A percentile compares a stretch with the other conserved stretches of the same genome.
These are phyloP conservation scores for Candida wancherniae DNA, from an alignment of 805 yeast genomes.

Conservation along the genomic window DNA sequence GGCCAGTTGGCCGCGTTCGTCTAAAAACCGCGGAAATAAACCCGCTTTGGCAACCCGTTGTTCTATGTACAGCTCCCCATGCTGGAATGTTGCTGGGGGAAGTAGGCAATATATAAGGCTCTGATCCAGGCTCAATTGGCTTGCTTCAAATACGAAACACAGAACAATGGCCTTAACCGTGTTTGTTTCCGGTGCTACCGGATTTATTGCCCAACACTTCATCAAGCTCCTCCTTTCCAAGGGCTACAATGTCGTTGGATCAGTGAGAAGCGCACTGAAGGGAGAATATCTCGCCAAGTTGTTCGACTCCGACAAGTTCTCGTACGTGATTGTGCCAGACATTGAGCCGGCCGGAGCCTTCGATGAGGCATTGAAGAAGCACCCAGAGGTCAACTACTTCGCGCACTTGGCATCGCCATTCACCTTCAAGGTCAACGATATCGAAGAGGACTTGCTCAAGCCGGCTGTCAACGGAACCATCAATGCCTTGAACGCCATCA, in stretches of 20 bases:
- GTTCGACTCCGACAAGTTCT: slow-evolving; percentile 29
- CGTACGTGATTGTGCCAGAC: slow-evolving; percentile 45
- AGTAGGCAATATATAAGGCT: no score
- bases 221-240: slow-evolving; percentile 18
- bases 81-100: no score
- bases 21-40: no score
- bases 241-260: slow-evolving; percentile 22
- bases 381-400: slow-evolving; percentile 49
- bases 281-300: slow-evolving; percentile 20
- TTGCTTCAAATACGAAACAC: no score
- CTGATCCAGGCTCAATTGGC: no score
- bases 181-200: slow-evolving; percentile 29
- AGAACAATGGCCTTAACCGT: slow-evolving; percentile 11
- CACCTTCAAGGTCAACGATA: slow-evolving; percentile 37
- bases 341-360: slow-evolving; percentile 42
- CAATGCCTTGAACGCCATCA: slow-evolving; percentile 11
- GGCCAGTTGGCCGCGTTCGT: no score
- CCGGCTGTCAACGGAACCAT: slow-evolving; percentile 43
- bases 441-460: slow-evolving; percentile 46
- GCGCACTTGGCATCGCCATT: slow-evolving; percentile 62
- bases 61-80: no score
- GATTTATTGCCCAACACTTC: slow-evolving; percentile 27
- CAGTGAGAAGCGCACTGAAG: slow-evolving; percentile 22
- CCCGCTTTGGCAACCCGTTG: no score
- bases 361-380: slow-evolving; percentile 39